Evolutionary conservation across 257 asterid genomes (phyloP).

Genomic region (Fraxinus cuspidata): DNA sequence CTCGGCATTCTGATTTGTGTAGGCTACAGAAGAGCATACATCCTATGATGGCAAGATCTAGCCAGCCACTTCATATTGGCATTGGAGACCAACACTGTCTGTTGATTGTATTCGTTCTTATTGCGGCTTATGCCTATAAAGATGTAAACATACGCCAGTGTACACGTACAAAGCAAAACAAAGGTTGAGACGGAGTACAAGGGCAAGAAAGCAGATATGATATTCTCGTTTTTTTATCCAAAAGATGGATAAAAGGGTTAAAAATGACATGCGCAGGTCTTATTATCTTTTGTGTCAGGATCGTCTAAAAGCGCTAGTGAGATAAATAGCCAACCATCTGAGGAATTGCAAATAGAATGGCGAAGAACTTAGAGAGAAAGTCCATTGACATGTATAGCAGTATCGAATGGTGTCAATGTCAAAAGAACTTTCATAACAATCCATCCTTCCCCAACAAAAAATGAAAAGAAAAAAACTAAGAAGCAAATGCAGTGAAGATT

Average conservation of each 20-base stretch:
- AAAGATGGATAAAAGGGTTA: neutral
- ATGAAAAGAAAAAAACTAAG: neutral
- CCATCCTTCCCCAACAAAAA: neutral
- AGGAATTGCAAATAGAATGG: slow-evolving; percentile 89
- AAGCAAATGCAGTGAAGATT: neutral
- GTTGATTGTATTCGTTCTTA: too few relatives aligned
- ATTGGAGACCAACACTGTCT: slow-evolving; percentile 69
- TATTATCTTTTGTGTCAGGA: slow-evolving; percentile 91
- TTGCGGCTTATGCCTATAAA: too few relatives aligned
- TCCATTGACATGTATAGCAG: slow-evolving; percentile 75
- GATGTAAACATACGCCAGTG: too few relatives aligned
- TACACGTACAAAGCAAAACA: slow-evolving; percentile 54
- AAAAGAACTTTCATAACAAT: neutral
- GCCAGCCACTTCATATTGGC: slow-evolving; percentile 86
- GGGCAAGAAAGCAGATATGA: too few relatives aligned
- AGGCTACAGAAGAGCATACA: slow-evolving; percentile 32
- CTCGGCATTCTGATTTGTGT: too few relatives aligned
- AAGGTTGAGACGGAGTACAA: slow-evolving; percentile 1
- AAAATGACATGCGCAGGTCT: slow-evolving; percentile 84
- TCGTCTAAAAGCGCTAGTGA: slow-evolving; percentile 91
- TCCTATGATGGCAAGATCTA: slow-evolving; percentile 51
- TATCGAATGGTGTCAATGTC: slow-evolving; percentile 5
- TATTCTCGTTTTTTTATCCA: neutral
- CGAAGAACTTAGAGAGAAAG: slow-evolving; percentile 89
- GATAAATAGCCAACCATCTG: slow-evolving; percentile 98